phyloP scores from a whole-genome alignment of 352 stramenopile genomes.

The Globisporangium nunn region DNA sequence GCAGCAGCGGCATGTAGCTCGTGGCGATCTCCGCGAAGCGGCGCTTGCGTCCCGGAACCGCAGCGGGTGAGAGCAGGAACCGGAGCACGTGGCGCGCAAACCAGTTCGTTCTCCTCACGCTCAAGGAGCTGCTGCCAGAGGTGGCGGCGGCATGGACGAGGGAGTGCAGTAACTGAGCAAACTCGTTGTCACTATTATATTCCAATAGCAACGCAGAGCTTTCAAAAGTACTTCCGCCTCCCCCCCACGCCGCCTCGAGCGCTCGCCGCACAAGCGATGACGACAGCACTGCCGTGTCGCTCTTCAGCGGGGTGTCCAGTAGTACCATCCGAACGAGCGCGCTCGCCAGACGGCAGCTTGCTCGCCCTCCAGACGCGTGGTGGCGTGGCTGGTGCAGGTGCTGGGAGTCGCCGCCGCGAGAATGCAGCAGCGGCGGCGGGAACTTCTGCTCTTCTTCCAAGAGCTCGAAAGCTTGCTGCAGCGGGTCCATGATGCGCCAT shows the following conservation, averaged over 20 bases:
- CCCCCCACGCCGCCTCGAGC: conserved; percentile 41
- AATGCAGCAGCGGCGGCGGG: not conserved
- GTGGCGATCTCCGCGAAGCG: conserved; percentile 27
- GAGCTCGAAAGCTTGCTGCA: conserved; percentile 47
- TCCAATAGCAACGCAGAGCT: conserved; percentile 35
- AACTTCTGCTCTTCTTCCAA: conserved; percentile 39
- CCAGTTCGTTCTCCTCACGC: conserved; percentile 65
- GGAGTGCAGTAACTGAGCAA: conserved; percentile 28
- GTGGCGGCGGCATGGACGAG: conserved; percentile 38
- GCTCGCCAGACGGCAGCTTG: conserved; percentile 26
- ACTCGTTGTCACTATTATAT: conserved; percentile 18
- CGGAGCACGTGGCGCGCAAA: conserved; percentile 60
- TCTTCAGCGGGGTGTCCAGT: conserved; percentile 22
- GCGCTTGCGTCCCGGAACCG: conserved; percentile 14
- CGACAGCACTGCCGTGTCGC: conserved; percentile 17
- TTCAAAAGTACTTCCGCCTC: conserved; percentile 22
- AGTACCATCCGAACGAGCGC: conserved; percentile 37
- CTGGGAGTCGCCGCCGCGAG: conserved; percentile 2
- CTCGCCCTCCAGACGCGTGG: not conserved
- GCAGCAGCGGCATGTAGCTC: conserved; percentile 38
- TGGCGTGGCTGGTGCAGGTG: not conserved
- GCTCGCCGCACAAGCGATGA: conserved; percentile 41
- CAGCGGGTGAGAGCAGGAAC: conserved; percentile 34
- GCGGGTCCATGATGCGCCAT: conserved; percentile 35
- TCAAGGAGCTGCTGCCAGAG: conserved; percentile 23